Evolutionary conservation across 2,329 filamentous ascomycete genomes (phyloP), one percentile per base, ranked within the genome.

Genomic region (Verticillium longisporum): DNA sequence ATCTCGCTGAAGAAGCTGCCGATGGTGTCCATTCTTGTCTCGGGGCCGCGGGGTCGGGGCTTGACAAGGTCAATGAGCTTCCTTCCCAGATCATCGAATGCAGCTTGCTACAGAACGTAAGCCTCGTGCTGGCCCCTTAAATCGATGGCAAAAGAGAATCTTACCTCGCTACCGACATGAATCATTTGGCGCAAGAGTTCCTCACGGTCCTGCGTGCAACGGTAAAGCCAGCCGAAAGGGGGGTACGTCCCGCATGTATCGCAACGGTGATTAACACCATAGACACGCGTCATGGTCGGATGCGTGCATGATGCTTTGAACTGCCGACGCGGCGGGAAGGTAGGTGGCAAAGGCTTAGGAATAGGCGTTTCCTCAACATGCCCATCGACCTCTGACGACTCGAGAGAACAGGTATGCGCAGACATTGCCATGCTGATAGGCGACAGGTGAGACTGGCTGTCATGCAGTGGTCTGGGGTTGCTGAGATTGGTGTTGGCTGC

Each of bases 201-300:
- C 34, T 83, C 78, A 11, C 76, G 76, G 67, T 92, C 89, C 70
- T 90, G 84, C 13, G 80, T 83, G 72, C 91, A 95, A 62, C 82
- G 79, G 72, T 91, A 95, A 26, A 95, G 75, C 84, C 88, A 95
- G 33, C 89, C 89, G 59, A 88, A 78, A 15, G 79, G 74, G 0
- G 88, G 83, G 1, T 73, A 72, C 50, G 75, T 74, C 45, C 76
- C 75, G 67, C 91, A 95, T 31, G 79, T 69, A 7, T 80, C 74
- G 73, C 91, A 95, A 18, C 71, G 68, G 56, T 78, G 71, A 32
- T 78, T 70, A 21, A 74, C 61, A 37, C 81, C 82, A 67, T 87
- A 90, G 55, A 91, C 72, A 33, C 88, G 84, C 10, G 85, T 83
- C 81, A 92, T 87, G 60, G 81, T 86, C 55, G 86, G 74, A 69